These are phyloP conservation scores for Magnusiomyces sp. DNA, from an alignment of 1,139 yeast genomes.

Conservation along the genomic window DNA sequence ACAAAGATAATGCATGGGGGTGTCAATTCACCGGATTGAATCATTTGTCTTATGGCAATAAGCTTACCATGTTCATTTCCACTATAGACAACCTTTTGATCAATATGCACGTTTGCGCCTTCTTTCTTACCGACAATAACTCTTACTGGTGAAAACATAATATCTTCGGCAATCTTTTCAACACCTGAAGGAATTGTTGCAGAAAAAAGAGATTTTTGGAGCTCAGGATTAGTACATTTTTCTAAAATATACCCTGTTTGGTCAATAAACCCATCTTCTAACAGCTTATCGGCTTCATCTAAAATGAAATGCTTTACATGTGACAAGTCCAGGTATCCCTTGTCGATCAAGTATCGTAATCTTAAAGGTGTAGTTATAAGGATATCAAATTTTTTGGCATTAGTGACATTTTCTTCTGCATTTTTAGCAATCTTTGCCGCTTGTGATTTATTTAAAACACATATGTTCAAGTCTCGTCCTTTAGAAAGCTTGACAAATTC, in stretches of 20 bases:
- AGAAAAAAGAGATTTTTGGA: conserved; percentile 69
- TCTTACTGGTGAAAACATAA: conserved; percentile 79
- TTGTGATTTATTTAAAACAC: conserved; percentile 65
- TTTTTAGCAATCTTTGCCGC: conserved; percentile 60
- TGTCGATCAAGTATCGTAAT: conserved; percentile 67
- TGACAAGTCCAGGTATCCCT: conserved; percentile 49
- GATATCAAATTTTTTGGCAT: conserved; percentile 57
- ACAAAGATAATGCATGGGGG: conserved; percentile 92
- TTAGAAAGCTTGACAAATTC: conserved; percentile 52
- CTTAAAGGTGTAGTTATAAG: conserved; percentile 84
- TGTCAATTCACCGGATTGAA: conserved; percentile 73
- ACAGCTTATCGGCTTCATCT: conserved; percentile 94
- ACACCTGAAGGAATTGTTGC: conserved; percentile 95
- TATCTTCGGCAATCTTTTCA: conserved; percentile 76
- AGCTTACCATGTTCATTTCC: conserved; percentile 95
- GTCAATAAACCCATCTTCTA: conserved; percentile 82
- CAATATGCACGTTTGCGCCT: conserved; percentile 78
- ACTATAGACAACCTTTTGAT: conserved; percentile 75
- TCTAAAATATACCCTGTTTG: conserved; percentile 84
- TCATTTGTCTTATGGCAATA: conserved; percentile 81
- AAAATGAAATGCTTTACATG: conserved; percentile 66
- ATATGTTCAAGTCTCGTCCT: conserved; percentile 48
- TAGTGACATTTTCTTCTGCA: conserved; percentile 27
- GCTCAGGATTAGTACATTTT: conserved; percentile 46
- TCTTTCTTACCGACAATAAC: conserved; percentile 90